Evolutionary conservation across 1,284 basidiomycete genomes (phyloP).

Genomic region (Leccinum olivaceoglutinosum): DNA sequence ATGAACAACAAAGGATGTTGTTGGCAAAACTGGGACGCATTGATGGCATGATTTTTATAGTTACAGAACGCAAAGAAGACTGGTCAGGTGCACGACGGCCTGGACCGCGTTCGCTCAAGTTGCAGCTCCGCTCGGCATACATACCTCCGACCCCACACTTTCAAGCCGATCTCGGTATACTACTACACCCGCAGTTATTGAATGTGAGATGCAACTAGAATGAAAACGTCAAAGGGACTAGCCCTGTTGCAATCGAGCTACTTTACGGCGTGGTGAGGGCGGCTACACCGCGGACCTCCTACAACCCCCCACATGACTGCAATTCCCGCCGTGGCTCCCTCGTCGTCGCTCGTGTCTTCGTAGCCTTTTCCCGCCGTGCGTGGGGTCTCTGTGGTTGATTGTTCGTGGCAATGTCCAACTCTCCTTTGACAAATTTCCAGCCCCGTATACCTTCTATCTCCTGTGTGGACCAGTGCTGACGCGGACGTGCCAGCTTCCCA

Average conservation of each 20-base stretch:
- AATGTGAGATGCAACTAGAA: not conserved
- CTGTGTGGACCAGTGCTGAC: slow-evolving; percentile 10
- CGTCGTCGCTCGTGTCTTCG: too few relatives aligned
- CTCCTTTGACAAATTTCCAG: not conserved
- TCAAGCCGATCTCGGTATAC: not conserved
- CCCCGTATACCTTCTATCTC: too few relatives aligned
- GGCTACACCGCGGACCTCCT: too few relatives aligned
- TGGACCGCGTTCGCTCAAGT: not conserved
- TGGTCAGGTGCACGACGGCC: not conserved
- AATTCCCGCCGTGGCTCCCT: too few relatives aligned
- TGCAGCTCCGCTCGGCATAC: not conserved
- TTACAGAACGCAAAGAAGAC: not conserved
- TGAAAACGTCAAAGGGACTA: too few relatives aligned
- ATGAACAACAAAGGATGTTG: not conserved
- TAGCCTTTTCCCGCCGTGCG: too few relatives aligned
- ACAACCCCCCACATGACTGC: too few relatives aligned
- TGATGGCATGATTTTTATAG: not conserved
- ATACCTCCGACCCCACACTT: not conserved
- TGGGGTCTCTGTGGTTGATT: not conserved
- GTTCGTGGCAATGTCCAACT: not conserved
- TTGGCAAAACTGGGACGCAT: too few relatives aligned
- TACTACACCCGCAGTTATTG: not conserved
- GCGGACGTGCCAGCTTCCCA: not conserved
- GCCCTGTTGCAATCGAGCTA: too few relatives aligned
- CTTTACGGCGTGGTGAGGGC: too few relatives aligned